phyloP scores from a whole-genome alignment of 1,284 basidiomycete species.

The Tremellales sp. region DNA sequence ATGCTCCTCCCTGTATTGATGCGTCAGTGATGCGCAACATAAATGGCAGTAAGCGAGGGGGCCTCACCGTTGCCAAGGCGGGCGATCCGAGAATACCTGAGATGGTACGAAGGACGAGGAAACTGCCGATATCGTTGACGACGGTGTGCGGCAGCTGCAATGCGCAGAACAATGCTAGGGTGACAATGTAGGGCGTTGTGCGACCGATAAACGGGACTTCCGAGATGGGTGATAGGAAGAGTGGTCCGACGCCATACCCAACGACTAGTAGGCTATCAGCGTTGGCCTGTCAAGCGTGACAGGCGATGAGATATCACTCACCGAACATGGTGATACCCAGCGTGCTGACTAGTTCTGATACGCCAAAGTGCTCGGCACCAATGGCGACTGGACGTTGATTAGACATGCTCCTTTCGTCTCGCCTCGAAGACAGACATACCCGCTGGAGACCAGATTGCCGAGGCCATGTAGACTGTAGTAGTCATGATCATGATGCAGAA shows the following conservation, averaged over 20 bases:
- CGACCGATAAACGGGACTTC: conserved; percentile 6
- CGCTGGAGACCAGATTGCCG: conserved; percentile 57
- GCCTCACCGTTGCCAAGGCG: conserved; percentile 27
- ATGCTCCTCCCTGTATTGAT: conserved; percentile 6
- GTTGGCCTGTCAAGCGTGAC: neutral
- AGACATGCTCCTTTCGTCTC: no score
- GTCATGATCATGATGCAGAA: conserved; percentile 31
- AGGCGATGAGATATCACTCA: neutral
- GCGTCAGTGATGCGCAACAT: no score
- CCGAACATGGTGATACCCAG: conserved; percentile 28
- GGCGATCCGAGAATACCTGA: conserved; percentile 39
- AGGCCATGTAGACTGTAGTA: conserved; percentile 59
- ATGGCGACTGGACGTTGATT: no score
- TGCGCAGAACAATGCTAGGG: conserved; percentile 20
- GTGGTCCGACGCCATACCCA: neutral
- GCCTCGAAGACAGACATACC: no score
- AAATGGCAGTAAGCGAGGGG: no score
- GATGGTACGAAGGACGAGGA: conserved; percentile 30
- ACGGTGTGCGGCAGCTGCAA: conserved; percentile 22
- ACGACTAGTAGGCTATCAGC: neutral
- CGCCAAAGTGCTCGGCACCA: conserved; percentile 19
- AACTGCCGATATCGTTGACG: conserved; percentile 15
- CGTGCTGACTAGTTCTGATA: conserved; percentile 19
- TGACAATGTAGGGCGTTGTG: conserved; percentile 22
- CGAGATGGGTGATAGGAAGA: neutral